These are phyloP conservation scores for Prunus campanulata DNA, from an alignment of 306 rosid species.

Conservation along the genomic window DNA sequence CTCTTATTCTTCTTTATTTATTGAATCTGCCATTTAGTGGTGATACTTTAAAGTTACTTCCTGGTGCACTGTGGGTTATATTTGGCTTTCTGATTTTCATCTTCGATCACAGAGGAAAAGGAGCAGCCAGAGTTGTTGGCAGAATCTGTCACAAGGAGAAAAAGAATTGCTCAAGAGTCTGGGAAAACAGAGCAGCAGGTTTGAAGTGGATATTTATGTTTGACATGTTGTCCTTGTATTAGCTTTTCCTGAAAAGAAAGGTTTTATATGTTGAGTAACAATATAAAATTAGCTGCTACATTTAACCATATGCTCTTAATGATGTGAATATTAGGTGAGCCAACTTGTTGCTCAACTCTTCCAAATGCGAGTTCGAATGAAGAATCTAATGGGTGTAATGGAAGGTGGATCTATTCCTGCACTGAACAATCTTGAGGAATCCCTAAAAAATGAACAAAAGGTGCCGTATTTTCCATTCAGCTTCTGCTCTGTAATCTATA, in stretches of 20 bases:
- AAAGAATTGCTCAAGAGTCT: constrained; percentile 85
- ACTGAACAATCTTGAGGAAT: constrained; percentile 81
- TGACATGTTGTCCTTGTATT: not conserved
- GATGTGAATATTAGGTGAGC: constrained; percentile 58
- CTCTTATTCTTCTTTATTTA: constrained; percentile 14
- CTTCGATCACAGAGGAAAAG: constrained; percentile 77
- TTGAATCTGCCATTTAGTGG: constrained; percentile 5
- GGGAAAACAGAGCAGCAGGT: constrained; percentile 99
- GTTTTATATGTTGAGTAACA: not conserved
- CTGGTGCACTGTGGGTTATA: not conserved
- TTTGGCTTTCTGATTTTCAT: constrained; percentile 16
- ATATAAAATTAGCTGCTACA: not conserved
- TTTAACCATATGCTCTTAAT: constrained; percentile 15
- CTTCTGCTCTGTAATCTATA: not conserved
- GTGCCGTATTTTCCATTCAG: constrained; percentile 31
- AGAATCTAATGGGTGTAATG: constrained; percentile 91
- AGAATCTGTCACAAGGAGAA: constrained; percentile 83
- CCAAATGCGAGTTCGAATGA: constrained; percentile 96
- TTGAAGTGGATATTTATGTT: constrained; percentile 14
- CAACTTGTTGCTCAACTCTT: constrained; percentile 90
- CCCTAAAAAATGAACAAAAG: constrained; percentile 86
- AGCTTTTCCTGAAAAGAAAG: constrained; percentile 6
- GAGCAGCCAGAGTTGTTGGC: constrained; percentile 94
- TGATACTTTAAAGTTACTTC: constrained; percentile 8
- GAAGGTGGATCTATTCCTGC: constrained; percentile 84